Conservation (phyloP, 768 basidiomycete species). For the Russula emetica region DNA sequence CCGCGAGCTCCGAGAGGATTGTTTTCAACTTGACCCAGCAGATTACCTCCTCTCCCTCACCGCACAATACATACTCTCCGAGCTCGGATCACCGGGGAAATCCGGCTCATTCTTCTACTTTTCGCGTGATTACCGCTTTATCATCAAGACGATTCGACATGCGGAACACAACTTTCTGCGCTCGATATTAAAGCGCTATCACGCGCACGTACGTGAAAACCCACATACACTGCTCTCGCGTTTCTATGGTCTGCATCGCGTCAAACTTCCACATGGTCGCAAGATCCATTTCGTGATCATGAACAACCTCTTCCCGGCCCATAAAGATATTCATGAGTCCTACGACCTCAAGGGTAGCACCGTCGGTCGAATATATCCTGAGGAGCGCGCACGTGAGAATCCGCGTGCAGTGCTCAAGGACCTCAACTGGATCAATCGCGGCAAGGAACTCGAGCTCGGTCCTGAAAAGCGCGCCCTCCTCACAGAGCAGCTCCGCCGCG, state of each 20-base stretch:
- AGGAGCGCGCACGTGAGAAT: slow-evolving; percentile 72
- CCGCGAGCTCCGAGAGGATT: slow-evolving; percentile 88
- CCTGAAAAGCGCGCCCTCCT: slow-evolving; percentile 92
- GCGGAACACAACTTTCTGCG: slow-evolving; percentile 92
- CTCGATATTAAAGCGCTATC: slow-evolving; percentile 75
- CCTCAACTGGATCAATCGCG: slow-evolving; percentile 89
- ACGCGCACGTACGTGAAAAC: slow-evolving; percentile 80
- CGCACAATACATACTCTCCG: slow-evolving; percentile 95
- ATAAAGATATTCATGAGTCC: slow-evolving; percentile 96
- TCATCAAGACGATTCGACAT: slow-evolving; percentile 98
- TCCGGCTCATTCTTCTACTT: slow-evolving; percentile 99
- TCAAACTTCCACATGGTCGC: slow-evolving; percentile 86
- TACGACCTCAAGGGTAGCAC: slow-evolving; percentile 96
- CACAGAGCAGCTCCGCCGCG: slow-evolving; percentile 85
- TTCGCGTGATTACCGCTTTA: slow-evolving; percentile 96
- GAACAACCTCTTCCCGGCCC: slow-evolving; percentile 98
- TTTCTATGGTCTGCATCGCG: slow-evolving; percentile 96
- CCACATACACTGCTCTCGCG: slow-evolving; percentile 91
- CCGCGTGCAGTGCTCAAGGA: slow-evolving; percentile 92
- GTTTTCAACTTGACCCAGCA: slow-evolving; percentile 93
- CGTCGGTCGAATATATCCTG: slow-evolving; percentile 81
- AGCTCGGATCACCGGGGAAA: slow-evolving; percentile 96
- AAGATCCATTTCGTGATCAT: slow-evolving; percentile 99
- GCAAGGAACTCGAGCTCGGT: slow-evolving; percentile 78
- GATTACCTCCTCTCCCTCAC: slow-evolving; percentile 97